Base-by-base conservation (phyloP, 305 asterid species). In the Fraxinus velutina region DNA sequence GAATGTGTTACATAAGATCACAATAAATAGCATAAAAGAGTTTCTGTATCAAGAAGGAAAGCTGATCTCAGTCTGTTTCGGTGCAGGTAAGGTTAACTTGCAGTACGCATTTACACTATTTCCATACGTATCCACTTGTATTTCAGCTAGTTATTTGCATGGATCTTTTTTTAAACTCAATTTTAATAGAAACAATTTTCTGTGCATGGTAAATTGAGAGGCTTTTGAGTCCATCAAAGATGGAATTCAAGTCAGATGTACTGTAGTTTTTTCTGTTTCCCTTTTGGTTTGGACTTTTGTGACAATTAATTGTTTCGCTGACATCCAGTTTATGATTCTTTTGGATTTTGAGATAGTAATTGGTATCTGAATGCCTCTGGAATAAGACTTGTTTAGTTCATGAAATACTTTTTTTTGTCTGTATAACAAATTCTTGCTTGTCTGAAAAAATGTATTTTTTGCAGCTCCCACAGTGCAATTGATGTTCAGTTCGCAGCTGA, bases 401-500 rank as follows among this genome's bases (percentile, higher is more conserved):
- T 60, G 13, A 7, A 60, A 21, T 60, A 6, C 1, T 7, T 60
- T 15, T 9, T 39, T 19, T 42, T 13, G 13, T 4, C 30, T 55
- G 74, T 73, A 4, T 21, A 79, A 36, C 36, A 80, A 22, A 17
- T 73, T 77, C 17, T 21, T 34, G 17, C 24, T 33, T 52, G 73
- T 47, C 74, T 78, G 50, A 70, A 60, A 71, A 50, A 21, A 39
- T 76, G 37, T 42, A 74, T 68, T 64, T 75, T 78, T 74, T 85
- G 86, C 97, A 96, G 99, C 98, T 87, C 97, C 97, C 4, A 94
- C 97, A 6, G 97, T 91, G 82, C 97, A 91, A 78, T 83, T 96
- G 75, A 87, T 88, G 77, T 96, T 96, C 91, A 91, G 85, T 85
- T 94, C 98, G 3, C 92, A 90, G 83, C 84, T 86, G 78, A 82